phyloP scores from a whole-genome alignment of 1,284 basidiomycete species.

The Calocybe gambosa region DNA sequence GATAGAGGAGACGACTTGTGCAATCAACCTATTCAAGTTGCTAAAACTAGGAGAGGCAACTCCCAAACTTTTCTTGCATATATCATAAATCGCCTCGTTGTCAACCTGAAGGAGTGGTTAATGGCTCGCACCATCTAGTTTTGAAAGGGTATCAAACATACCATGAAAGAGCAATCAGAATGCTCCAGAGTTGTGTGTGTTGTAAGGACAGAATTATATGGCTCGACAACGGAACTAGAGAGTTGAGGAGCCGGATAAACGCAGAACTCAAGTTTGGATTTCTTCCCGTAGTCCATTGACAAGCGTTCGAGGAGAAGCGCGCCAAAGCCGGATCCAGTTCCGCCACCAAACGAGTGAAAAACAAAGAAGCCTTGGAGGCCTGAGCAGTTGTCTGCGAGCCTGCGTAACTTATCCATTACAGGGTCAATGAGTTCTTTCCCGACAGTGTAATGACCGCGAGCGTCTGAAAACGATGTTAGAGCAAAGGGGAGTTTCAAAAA shows the following conservation, averaged over 20 bases:
- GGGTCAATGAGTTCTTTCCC: slow-evolving; percentile 92
- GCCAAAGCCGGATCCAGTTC: slow-evolving; percentile 99
- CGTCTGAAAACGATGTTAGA: slow-evolving; percentile 51
- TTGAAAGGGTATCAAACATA: slow-evolving; percentile 19
- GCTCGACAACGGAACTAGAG: slow-evolving; percentile 96
- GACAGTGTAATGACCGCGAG: slow-evolving; percentile 96
- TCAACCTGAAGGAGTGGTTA: slow-evolving; percentile 56
- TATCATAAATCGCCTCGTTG: slow-evolving; percentile 98
- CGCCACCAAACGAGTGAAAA: slow-evolving; percentile 99
- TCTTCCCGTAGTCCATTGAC: slow-evolving; percentile 98
- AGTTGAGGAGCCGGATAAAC: slow-evolving; percentile 95
- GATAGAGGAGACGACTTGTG: slow-evolving; percentile 96
- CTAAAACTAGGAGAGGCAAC: slow-evolving; percentile 86
- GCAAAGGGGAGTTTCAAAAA: slow-evolving; percentile 10
- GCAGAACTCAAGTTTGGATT: slow-evolving; percentile 98
- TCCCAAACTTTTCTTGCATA: slow-evolving; percentile 94
- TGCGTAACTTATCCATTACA: slow-evolving; percentile 94
- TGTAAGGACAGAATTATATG: slow-evolving; percentile 98
- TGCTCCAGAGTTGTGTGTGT: slow-evolving; percentile 99
- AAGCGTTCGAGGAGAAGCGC: slow-evolving; percentile 94
- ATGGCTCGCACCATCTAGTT: not conserved
- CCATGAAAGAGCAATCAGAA: slow-evolving; percentile 99
- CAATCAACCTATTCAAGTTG: slow-evolving; percentile 96
- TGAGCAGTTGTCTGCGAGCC: slow-evolving; percentile 95
- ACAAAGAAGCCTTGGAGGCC: slow-evolving; percentile 99